Conservation (phyloP, 176 grass and related monocot genomes). For the Stipa capillata region DNA sequence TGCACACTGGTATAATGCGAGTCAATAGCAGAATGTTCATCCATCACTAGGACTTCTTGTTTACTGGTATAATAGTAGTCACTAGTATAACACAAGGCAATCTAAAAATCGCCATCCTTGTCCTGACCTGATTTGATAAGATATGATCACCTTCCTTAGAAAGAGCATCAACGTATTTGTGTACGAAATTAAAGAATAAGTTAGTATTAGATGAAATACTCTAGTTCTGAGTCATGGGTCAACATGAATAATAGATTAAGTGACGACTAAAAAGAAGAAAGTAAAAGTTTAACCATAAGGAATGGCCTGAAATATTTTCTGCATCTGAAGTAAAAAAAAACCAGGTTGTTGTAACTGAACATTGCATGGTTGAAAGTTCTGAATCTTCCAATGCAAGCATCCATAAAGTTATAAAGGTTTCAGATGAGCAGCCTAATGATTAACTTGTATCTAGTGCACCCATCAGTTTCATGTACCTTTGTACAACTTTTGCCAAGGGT, state of each 20-base stretch:
- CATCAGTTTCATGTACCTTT: background rate
- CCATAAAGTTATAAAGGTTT: background rate
- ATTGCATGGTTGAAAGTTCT: background rate
- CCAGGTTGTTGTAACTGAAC: background rate
- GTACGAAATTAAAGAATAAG: background rate
- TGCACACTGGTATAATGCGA: background rate
- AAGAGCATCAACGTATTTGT: background rate
- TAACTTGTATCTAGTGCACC: background rate
- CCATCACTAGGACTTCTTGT: background rate
- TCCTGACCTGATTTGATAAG: background rate
- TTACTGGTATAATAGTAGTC: background rate
- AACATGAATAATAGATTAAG: background rate
- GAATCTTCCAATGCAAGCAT: background rate
- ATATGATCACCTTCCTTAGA: background rate
- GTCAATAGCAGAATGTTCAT: conserved; percentile 21
- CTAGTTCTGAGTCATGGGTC: background rate
- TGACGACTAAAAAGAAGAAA: background rate
- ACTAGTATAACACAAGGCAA: background rate
- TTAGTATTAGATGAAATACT: background rate
- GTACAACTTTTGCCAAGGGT: background rate
- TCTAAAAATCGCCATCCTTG: background rate
- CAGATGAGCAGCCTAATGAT: background rate
- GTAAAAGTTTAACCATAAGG: background rate
- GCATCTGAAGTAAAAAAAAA: background rate
- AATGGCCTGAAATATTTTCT: background rate